Conservation (phyloP, 2,329 filamentous ascomycete genomes). For the Emericellopsis atlantica region DNA sequence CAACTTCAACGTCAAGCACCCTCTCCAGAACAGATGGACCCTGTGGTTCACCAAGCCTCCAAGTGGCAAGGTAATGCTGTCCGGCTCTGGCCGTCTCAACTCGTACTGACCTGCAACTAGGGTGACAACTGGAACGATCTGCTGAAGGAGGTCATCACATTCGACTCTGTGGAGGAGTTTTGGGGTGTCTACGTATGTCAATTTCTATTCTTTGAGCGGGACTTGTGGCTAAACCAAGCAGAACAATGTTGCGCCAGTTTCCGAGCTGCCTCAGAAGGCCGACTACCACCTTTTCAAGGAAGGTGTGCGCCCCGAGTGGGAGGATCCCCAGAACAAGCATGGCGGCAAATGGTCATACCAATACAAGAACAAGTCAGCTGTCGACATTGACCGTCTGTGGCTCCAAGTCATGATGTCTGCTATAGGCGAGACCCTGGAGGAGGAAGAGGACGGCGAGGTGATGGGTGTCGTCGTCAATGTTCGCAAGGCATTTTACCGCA, state of each 20-base stretch:
- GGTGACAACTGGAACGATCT: constrained; percentile 98
- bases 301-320: constrained; percentile 95
- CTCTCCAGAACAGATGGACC: constrained; percentile 94
- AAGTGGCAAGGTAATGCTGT: constrained; percentile 66
- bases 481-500: constrained; percentile 93
- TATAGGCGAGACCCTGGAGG: constrained; percentile 95
- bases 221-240: constrained; percentile 21
- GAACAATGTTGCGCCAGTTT: constrained; percentile 98
- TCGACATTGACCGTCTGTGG: constrained; percentile 93
- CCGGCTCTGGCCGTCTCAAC: constrained; percentile 3
- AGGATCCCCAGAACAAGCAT: constrained; percentile 97
- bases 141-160: constrained; percentile 96
- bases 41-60: constrained; percentile 99
- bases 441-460: constrained; percentile 87
- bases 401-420: constrained; percentile 92
- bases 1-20: constrained; percentile 99
- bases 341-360: constrained; percentile 98
- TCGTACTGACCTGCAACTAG: constrained; percentile 29
- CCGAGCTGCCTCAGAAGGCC: constrained; percentile 91
- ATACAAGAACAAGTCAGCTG: constrained; percentile 88
- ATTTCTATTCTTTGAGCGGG: not conserved
- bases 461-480: constrained; percentile 99
- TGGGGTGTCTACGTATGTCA: constrained; percentile 96
- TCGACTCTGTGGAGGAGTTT: constrained; percentile 98
- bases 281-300: constrained; percentile 99